Conservation (phyloP, 345 rosid species). For the Dipteronia sinensis region DNA sequence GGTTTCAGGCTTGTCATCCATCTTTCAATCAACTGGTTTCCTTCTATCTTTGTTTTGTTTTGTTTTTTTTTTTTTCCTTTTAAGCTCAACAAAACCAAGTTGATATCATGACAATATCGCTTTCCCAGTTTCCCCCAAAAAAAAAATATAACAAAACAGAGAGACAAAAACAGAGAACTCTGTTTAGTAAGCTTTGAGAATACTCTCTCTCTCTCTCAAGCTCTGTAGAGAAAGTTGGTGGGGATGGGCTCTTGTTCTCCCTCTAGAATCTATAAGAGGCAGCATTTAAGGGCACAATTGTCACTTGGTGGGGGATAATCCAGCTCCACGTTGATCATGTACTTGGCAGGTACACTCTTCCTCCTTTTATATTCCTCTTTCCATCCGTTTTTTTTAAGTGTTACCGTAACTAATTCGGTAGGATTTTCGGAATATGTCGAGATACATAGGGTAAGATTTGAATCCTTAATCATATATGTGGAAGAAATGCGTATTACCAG, state of each 20-base stretch:
- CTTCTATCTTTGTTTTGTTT: not conserved
- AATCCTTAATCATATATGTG: too few species aligned
- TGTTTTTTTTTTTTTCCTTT: not conserved
- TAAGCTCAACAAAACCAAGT: constrained; percentile 9
- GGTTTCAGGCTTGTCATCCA: constrained; percentile 48
- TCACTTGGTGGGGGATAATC: constrained; percentile 19
- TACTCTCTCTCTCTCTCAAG: not conserved
- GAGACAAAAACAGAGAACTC: constrained; percentile 15
- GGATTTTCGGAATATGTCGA: too few species aligned
- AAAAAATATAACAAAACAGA: not conserved
- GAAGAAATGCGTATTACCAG: too few species aligned
- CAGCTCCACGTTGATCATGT: constrained; percentile 34
- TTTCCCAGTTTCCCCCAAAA: too few species aligned
- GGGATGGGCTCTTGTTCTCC: not conserved
- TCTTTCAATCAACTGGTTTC: constrained; percentile 12
- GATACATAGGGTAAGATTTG: too few species aligned
- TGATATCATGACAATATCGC: not conserved
- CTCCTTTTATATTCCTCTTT: not conserved
- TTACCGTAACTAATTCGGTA: too few species aligned
- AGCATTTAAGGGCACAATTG: constrained; percentile 25
- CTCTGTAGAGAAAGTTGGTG: constrained; percentile 1
- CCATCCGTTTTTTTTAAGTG: too few species aligned
- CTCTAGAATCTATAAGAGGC: constrained; percentile 25
- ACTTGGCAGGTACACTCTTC: constrained; percentile 44
- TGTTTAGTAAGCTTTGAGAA: constrained; percentile 6